Evolutionary conservation across 2,329 filamentous ascomycete species (phyloP), one percentile per base, ranked within the genome.

Genomic region (Leptographium wingfieldii): DNA sequence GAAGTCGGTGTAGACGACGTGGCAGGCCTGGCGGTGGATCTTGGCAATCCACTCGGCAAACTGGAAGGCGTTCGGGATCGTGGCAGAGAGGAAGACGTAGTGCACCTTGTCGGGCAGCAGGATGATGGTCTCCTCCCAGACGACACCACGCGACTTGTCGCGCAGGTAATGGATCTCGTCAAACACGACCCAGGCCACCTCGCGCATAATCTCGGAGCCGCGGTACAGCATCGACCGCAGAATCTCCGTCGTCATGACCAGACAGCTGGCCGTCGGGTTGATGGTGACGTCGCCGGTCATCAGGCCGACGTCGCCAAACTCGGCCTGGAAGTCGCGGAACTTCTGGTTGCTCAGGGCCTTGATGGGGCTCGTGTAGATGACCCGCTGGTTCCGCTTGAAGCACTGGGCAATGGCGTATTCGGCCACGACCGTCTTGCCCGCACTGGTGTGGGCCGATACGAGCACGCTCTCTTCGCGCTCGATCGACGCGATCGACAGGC

Each of bases 211-310:
- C 76, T 99, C 94, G 0, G 94, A 97, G 62, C 94, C 94, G 66
- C 94, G 84, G 73, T 99, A 99, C 74, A 99, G 72, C 94, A 99
- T 99, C 22, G 92, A 97, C 56, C 94, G 87, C 70, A 99, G 74
- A 90, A 99, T 99, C 77, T 99, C 94, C 0, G 94, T 99, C 0
- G 94, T 99, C 94, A 99, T 99, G 68, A 99, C 94, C 61, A 99
- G 78, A 72, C 94, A 99, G 62, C 92, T 97, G 16, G 94, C 94
- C 3, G 94, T 97, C 4, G 95, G 95, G 72, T 99, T 99, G 74
- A 99, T 99, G 29, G 94, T 99, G 64, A 97, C 92, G 81, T 99
- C 94, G 69, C 94, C 94, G 5, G 94, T 99, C 92, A 99, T 97
- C 63, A 99, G 79, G 61, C 94, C 94, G 57, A 96, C 92, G 70